Percentiles rank a stretch among this genome's conserved stretches.
These are phyloP conservation scores for Boletus pseudo-olivaceus DNA, from an alignment of 768 basidiomycete genomes.

Conservation along the genomic window DNA sequence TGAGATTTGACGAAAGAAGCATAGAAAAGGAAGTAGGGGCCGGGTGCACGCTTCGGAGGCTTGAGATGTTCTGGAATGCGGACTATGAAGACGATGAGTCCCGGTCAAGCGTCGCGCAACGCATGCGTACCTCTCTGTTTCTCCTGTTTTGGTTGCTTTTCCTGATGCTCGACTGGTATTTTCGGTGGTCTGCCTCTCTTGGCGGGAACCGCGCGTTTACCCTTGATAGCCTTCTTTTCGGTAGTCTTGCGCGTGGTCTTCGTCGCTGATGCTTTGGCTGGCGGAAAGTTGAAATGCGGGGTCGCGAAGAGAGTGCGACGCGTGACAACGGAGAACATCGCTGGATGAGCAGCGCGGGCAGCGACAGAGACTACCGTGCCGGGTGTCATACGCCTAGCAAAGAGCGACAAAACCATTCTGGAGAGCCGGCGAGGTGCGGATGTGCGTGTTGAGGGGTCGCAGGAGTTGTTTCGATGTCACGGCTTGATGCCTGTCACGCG, in stretches of 20 bases:
- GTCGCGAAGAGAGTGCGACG: slow-evolving; percentile 30
- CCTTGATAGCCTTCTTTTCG: not conserved
- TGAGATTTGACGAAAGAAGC: slow-evolving; percentile 11
- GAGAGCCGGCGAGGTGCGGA: not conserved
- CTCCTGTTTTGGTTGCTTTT: not conserved
- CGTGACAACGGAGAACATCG: slow-evolving; percentile 1
- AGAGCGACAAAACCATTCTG: slow-evolving; percentile 14
- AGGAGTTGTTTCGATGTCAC: slow-evolving; percentile 11
- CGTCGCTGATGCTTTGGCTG: not conserved
- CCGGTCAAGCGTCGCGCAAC: not conserved
- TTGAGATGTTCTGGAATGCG: slow-evolving; percentile 12
- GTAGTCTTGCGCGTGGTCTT: slow-evolving; percentile 2
- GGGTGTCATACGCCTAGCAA: slow-evolving; percentile 8
- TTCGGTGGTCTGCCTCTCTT: slow-evolving; percentile 10
- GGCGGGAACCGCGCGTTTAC: not conserved
- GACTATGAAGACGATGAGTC: slow-evolving; percentile 14
- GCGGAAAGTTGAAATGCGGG: slow-evolving; percentile 10
- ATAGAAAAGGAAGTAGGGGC: slow-evolving; percentile 27
- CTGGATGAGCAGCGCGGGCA: not conserved
- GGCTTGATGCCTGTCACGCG: slow-evolving; percentile 13
- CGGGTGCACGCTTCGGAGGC: slow-evolving; percentile 29
- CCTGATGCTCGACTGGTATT: not conserved
- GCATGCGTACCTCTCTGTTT: slow-evolving; percentile 15
- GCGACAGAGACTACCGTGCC: not conserved
- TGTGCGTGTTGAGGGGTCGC: not conserved